phyloP scores from a whole-genome alignment of 345 rosid genomes.

The Euphorbia peplus region DNA sequence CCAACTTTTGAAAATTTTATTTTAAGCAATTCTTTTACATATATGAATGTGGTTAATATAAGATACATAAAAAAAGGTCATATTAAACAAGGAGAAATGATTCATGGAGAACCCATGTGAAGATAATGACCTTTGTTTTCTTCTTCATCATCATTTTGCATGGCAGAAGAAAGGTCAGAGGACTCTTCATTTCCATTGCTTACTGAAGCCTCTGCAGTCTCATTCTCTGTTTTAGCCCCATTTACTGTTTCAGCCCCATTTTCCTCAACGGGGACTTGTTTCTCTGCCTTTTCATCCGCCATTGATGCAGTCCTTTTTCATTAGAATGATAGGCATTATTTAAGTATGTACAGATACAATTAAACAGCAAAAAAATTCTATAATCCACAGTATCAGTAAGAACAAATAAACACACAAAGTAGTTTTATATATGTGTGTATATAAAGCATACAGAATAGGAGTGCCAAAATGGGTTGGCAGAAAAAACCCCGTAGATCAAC shows the following conservation, averaged over 20 bases:
- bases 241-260: constrained; percentile 24
- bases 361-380: background rate
- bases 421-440: no score
- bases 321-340: background rate
- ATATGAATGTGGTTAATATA: background rate
- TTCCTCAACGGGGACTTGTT: constrained; percentile 31
- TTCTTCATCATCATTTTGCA: constrained; percentile 44
- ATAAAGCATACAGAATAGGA: no score
- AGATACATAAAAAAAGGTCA: background rate
- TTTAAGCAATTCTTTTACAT: background rate
- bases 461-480: no score
- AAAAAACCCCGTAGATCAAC: no score
- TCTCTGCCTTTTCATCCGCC: constrained; percentile 38
- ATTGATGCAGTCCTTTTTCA: constrained; percentile 26
- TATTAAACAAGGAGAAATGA: constrained; percentile 6
- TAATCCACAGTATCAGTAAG: background rate
- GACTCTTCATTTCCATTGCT: constrained; percentile 31
- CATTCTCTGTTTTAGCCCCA: constrained; percentile 31
- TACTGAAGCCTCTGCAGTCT: constrained; percentile 32
- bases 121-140: constrained; percentile 46
- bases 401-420: background rate
- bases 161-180: constrained; percentile 21
- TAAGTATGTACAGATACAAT: background rate
- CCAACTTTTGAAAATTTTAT: background rate
- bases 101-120: background rate